Evolutionary conservation across 192 early-diverging fungal species (phyloP).

Genomic region (Entomortierella parvispora): DNA sequence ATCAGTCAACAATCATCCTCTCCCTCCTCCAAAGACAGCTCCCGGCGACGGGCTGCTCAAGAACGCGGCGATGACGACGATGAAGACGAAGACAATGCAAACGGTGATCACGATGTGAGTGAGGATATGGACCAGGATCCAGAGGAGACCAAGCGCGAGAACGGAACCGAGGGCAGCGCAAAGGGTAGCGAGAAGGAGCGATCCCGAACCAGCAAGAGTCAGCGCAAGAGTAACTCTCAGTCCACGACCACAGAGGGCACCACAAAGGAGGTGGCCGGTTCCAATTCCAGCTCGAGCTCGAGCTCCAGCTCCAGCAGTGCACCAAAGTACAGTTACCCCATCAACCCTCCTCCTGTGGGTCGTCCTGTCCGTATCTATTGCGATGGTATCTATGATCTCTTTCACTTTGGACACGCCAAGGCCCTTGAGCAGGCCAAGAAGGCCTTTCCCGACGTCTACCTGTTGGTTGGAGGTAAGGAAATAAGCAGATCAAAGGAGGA

Average conservation of each 20-base stretch:
- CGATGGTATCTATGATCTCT: slow-evolving; percentile 89
- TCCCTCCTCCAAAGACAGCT: slow-evolving; percentile 7
- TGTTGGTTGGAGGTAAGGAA: slow-evolving; percentile 74
- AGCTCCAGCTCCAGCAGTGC: neutral
- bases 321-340: slow-evolving; percentile 56
- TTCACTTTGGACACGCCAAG: slow-evolving; percentile 86
- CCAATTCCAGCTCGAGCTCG: neutral
- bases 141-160: neutral
- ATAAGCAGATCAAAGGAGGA: no score
- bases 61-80: slow-evolving; percentile 17
- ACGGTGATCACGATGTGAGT: neutral
- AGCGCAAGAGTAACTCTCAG: neutral
- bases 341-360: slow-evolving; percentile 74
- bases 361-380: slow-evolving; percentile 83
- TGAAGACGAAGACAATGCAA: slow-evolving; percentile 4
- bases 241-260: neutral
- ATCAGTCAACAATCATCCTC: slow-evolving; percentile 22
- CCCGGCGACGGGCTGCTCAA: slow-evolving; percentile 12
- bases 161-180: no score
- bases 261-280: neutral
- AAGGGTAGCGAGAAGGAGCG: no score
- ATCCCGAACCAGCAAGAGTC: neutral
- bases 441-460: slow-evolving; percentile 76
- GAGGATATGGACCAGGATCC: slow-evolving; percentile 6
- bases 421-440: slow-evolving; percentile 88